Evolutionary conservation across 768 basidiomycete species (phyloP).

Genomic region (Rickenella mellea): DNA sequence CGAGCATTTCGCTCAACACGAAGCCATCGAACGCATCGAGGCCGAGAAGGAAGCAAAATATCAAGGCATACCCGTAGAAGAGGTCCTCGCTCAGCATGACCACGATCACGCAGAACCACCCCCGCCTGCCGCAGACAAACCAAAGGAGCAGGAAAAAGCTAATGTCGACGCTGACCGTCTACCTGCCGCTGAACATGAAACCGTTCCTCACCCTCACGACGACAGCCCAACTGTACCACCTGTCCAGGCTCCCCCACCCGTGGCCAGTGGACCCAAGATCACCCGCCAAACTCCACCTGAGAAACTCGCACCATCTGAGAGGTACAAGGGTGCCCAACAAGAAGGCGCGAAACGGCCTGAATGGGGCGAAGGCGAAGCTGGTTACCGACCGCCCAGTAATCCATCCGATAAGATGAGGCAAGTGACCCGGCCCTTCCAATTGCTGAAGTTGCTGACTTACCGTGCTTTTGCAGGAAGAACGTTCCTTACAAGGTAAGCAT

Average conservation of each 20-base stretch:
- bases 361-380: constrained; percentile 64
- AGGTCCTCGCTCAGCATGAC: constrained; percentile 50
- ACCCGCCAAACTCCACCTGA: constrained; percentile 53
- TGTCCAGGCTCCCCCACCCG: constrained; percentile 6
- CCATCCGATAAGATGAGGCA: constrained; percentile 70
- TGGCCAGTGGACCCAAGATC: constrained; percentile 37
- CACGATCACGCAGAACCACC: constrained; percentile 21
- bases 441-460: neutral
- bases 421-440: constrained; percentile 10
- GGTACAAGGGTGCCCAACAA: constrained; percentile 46
- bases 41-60: constrained; percentile 75
- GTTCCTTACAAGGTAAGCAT: constrained; percentile 76
- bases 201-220: constrained; percentile 24
- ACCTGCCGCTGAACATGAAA: neutral
- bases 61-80: constrained; percentile 74
- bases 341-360: constrained; percentile 48
- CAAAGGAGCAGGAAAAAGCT: constrained; percentile 3
- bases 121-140: constrained; percentile 1
- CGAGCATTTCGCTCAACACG: constrained; percentile 89
- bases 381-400: constrained; percentile 66
- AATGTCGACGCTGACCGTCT: constrained; percentile 6
- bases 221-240: constrained; percentile 22
- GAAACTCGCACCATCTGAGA: constrained; percentile 56
- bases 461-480: constrained; percentile 44
- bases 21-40: constrained; percentile 74